Percentiles rank a stretch among this genome's conserved stretches.
Evolutionary conservation across 176 grass and related monocot species (phyloP).

Genomic region (Calamus simplicifolius): DNA sequence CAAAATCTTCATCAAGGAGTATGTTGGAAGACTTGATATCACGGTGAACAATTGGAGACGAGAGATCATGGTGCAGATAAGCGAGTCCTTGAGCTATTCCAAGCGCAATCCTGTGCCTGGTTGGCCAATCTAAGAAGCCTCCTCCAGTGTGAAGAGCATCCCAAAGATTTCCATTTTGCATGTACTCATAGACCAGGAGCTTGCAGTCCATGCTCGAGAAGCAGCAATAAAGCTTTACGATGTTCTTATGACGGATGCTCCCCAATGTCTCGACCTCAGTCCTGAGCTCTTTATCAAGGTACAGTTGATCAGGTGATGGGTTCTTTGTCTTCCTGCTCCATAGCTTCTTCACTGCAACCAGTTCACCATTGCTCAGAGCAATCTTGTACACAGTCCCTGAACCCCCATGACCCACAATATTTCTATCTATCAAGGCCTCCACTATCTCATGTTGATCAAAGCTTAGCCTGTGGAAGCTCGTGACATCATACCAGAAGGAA

Average conservation of each 20-base stretch:
- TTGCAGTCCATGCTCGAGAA: constrained; percentile 71
- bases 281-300: constrained; percentile 53
- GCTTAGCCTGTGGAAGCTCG: constrained; percentile 81
- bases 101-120: constrained; percentile 56
- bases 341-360: constrained; percentile 81
- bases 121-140: constrained; percentile 71
- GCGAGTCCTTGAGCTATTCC: constrained; percentile 85
- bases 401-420: constrained; percentile 75
- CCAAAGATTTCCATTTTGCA: constrained; percentile 94
- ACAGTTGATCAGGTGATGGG: background rate
- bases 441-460: constrained; percentile 94
- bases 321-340: constrained; percentile 37
- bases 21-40: constrained; percentile 95
- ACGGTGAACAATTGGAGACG: constrained; percentile 73
- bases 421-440: constrained; percentile 82
- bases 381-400: constrained; percentile 95
- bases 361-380: constrained; percentile 60
- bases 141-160: constrained; percentile 69
- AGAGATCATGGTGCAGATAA: constrained; percentile 86
- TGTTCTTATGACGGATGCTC: constrained; percentile 99
- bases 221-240: constrained; percentile 97
- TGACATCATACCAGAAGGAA: constrained; percentile 70
- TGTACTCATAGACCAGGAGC: constrained; percentile 94
- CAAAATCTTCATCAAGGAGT: constrained; percentile 82
- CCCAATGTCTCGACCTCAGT: constrained; percentile 96